Evolutionary conservation across 306 rosid species (phyloP).

Genomic region (Cercis canadensis): DNA sequence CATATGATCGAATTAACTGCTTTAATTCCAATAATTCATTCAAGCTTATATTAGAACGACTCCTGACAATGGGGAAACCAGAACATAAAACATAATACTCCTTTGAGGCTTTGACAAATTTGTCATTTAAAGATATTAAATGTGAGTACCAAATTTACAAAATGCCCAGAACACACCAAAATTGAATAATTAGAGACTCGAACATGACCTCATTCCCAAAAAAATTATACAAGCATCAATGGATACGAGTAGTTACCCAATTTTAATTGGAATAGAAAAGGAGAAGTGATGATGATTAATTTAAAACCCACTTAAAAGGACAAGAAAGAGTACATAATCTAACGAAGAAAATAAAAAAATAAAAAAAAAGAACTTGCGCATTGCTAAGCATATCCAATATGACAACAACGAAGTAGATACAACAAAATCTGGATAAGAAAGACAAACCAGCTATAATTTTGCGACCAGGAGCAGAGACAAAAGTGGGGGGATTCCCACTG

Average conservation of each 20-base stretch:
- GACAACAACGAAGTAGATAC: neutral
- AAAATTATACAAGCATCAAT: neutral
- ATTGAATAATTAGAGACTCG: neutral
- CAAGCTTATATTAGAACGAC: neutral
- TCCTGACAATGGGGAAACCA: neutral
- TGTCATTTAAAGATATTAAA: neutral
- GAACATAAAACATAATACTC: neutral
- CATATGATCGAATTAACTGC: no score
- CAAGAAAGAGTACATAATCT: neutral
- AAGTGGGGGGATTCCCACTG: slow-evolving; percentile 86
- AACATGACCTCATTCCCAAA: neutral
- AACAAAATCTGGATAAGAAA: slow-evolving; percentile 2
- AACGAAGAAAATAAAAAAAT: neutral
- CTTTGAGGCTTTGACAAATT: neutral
- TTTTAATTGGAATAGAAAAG: neutral
- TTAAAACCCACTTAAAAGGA: neutral
- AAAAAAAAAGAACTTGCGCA: slow-evolving; percentile 2
- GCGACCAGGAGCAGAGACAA: slow-evolving; percentile 94
- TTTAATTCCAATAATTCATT: no score
- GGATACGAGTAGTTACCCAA: neutral
- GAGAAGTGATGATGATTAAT: neutral
- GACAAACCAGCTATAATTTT: slow-evolving; percentile 85
- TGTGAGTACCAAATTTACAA: neutral
- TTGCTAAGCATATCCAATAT: neutral
- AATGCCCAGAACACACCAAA: neutral